These are phyloP conservation scores for Trichoderma sp. DNA, from an alignment of 2,329 filamentous ascomycete genomes.

Conservation along the genomic window DNA sequence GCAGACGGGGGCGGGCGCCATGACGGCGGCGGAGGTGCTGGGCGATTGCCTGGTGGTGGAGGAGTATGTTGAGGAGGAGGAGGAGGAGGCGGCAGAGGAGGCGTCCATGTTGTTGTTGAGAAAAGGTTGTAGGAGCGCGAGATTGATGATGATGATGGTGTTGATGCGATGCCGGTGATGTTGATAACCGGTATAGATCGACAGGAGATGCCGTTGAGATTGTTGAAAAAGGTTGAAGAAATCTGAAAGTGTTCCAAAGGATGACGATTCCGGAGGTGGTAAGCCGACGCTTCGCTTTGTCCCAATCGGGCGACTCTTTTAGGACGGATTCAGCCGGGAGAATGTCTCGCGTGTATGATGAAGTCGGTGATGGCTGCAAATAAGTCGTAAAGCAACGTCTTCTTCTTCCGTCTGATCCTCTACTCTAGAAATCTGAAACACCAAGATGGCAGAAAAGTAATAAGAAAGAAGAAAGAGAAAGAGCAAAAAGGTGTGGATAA, in stretches of 20 bases:
- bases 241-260: background rate
- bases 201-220: background rate
- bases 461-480: background rate
- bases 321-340: constrained; percentile 12
- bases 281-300: constrained; percentile 10
- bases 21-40: constrained; percentile 28
- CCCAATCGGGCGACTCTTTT: background rate
- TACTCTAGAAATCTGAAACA: no score
- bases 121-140: background rate
- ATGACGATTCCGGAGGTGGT: constrained; percentile 6
- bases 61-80: constrained; percentile 3
- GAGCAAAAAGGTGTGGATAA: no score
- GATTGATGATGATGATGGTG: background rate
- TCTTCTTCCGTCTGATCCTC: background rate
- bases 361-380: constrained; percentile 10
- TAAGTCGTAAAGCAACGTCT: background rate
- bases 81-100: constrained; percentile 9
- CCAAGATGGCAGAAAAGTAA: background rate
- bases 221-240: background rate
- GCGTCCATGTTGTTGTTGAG: constrained; percentile 12
- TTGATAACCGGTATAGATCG: background rate
- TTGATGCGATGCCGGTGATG: background rate
- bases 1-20: constrained; percentile 26
- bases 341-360: background rate
- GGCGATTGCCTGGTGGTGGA: constrained; percentile 22